These are phyloP conservation scores for Rhizopus arrhizus DNA, from an alignment of 371 early-diverging fungal genomes.

Conservation along the genomic window DNA sequence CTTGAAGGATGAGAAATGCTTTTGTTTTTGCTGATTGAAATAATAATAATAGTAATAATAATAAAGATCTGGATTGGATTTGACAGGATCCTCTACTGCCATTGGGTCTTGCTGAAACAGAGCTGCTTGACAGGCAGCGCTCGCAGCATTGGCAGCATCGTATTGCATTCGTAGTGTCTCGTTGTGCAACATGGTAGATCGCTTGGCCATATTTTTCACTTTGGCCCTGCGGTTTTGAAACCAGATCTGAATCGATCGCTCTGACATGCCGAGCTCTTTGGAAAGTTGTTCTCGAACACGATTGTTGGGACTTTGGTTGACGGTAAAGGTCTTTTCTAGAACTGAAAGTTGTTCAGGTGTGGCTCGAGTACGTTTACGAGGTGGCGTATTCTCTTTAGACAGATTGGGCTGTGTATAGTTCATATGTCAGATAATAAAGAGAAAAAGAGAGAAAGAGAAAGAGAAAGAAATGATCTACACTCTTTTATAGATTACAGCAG, in stretches of 20 bases:
- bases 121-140: constrained; percentile 34
- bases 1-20: constrained; percentile 16
- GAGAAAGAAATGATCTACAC: constrained; percentile 5
- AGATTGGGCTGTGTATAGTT: neutral
- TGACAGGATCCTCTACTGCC: constrained; percentile 16
- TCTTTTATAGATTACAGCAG: constrained; percentile 17
- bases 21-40: constrained; percentile 30
- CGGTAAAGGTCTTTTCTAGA: constrained; percentile 69
- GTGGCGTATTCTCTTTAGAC: constrained; percentile 4
- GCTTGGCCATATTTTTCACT: constrained; percentile 65
- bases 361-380: constrained; percentile 63
- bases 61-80: constrained; percentile 31
- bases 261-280: constrained; percentile 82
- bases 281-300: constrained; percentile 82
- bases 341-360: constrained; percentile 69
- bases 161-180: constrained; percentile 41
- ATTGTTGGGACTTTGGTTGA: constrained; percentile 66
- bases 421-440: neutral
- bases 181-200: constrained; percentile 49
- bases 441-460: constrained; percentile 4
- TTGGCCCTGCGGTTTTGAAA: constrained; percentile 97
- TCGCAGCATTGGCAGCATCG: constrained; percentile 33
- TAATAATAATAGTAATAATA: constrained; percentile 40
- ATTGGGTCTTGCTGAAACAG: constrained; percentile 22
- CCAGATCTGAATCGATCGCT: constrained; percentile 93